A percentile compares a stretch with the other conserved stretches of the same genome.
These are phyloP conservation scores for Fusarium acutatum DNA, from an alignment of 2,329 filamentous ascomycete species.

Conservation along the genomic window DNA sequence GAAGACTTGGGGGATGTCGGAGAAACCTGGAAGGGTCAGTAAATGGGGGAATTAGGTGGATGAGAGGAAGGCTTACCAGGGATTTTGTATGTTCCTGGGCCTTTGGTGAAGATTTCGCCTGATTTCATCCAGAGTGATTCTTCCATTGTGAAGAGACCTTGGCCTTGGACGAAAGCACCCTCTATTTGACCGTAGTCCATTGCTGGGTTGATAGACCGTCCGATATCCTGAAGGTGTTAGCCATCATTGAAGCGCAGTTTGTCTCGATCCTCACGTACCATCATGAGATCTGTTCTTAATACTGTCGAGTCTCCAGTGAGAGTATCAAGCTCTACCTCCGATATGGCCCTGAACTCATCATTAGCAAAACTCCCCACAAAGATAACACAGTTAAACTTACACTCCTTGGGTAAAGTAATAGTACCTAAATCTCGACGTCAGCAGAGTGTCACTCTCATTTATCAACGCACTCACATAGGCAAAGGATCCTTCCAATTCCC, in stretches of 20 bases:
- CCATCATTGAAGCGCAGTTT: too few species aligned
- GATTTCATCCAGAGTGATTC: neutral
- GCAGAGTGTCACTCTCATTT: too few species aligned
- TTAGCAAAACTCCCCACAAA: accelerated
- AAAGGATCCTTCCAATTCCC: slow-evolving; percentile 90
- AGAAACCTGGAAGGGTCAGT: neutral
- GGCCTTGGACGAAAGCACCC: neutral
- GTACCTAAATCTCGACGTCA: neutral
- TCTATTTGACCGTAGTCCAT: neutral
- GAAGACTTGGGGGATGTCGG: neutral
- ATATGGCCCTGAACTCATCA: neutral
- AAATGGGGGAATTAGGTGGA: accelerated
- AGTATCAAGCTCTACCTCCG: neutral
- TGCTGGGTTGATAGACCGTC: neutral
- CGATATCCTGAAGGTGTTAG: too few species aligned
- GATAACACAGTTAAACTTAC: accelerated
- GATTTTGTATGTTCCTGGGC: neutral
- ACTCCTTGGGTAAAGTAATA: slow-evolving; percentile 2
- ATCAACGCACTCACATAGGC: slow-evolving; percentile 57
- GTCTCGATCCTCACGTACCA: neutral
- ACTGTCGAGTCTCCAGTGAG: neutral
- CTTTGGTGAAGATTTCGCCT: neutral
- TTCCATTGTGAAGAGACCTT: neutral
- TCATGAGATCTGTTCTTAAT: neutral
- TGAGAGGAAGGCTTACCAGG: neutral